Evolutionary conservation across 2,329 filamentous ascomycete genomes (phyloP), one percentile per base, ranked within the genome.

Genomic region (Pestalotiopsis sp.): DNA sequence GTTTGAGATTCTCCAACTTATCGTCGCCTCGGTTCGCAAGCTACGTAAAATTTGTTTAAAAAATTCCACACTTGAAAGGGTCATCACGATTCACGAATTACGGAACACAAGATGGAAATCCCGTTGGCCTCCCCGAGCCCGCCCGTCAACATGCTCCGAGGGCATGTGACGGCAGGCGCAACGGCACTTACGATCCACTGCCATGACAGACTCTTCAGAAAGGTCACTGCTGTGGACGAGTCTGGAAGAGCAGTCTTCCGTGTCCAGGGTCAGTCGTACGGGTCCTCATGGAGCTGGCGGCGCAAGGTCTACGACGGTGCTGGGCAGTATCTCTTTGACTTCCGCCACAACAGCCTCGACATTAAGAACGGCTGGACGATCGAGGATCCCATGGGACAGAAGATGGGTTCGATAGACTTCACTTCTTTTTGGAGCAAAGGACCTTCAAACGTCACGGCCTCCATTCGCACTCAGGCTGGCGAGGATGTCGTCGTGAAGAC

Each of bases 201-300:
- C 62, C 69, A 71, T 52, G 68, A 71, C 49, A 52, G 27, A 3
- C 60, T 25, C 36, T 71, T 71, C 49, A 64, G 62, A 64, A 68
- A 63, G 2, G 68, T 64, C n/a, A 69, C 68, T 13, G 62, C n/a
- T 23, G 23, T 52, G 13, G 64, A 67, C 12, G 14, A 20, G 11
- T 36, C 36, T 12, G 61, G 56, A 1, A 56, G 52, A 2, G 12
- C 59, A 12, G 4, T 72, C 2, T 73, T 73, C 64, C 68, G 61
- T 14, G 66, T 70, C 27, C 64, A 70, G 39, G 71, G 71, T 20
- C 23, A 68, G 12, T 36, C 31, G 13, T 69, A 45, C 2, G 70
- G 71, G 20, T 70, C 66, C 3, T 72, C 72, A 1, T 73, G 70
- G 71, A 72, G 70, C 69, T 69, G 68, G 70, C 66, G 70, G 4